A percentile compares a stretch with the other conserved stretches of the same genome.
These are phyloP conservation scores for Diaporthe eres DNA, from an alignment of 2,329 filamentous ascomycete genomes.

Conservation along the genomic window DNA sequence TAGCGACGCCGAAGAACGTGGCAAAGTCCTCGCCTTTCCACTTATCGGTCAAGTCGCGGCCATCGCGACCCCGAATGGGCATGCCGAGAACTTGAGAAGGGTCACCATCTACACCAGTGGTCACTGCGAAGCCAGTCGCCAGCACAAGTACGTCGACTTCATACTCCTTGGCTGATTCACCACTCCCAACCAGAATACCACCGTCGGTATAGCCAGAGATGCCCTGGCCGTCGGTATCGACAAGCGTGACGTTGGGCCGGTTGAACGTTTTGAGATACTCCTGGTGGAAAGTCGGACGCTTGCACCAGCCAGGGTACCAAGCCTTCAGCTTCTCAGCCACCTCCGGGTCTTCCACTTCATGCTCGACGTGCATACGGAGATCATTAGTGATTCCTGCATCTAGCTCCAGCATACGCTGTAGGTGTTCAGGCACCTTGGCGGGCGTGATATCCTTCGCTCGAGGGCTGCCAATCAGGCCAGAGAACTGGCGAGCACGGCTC, in stretches of 20 bases:
- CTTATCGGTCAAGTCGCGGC: not conserved
- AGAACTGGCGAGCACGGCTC: not conserved
- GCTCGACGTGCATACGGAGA: slow-evolving; percentile 44
- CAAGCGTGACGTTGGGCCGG: not conserved
- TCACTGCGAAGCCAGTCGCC: not conserved
- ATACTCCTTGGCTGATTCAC: not conserved
- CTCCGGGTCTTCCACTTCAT: slow-evolving; percentile 56
- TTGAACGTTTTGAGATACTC: slow-evolving; percentile 55
- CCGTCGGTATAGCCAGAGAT: not conserved
- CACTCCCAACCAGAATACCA: not conserved
- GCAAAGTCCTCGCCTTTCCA: not conserved
- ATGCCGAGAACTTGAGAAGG: not conserved
- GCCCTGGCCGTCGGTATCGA: not conserved
- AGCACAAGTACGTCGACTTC: not conserved
- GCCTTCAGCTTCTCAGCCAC: slow-evolving; percentile 61
- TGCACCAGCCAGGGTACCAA: slow-evolving; percentile 66
- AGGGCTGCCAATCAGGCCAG: not conserved
- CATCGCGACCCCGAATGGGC: not conserved
- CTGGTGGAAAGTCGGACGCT: slow-evolving; percentile 65
- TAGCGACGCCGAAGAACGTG: not conserved
- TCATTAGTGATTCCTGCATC: not conserved
- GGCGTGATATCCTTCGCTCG: not conserved
- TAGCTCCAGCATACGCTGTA: not conserved
- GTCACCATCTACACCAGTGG: not conserved
- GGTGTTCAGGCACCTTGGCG: not conserved